phyloP scores from a whole-genome alignment of 129 eudicot species.

The Flaveria robusta region DNA sequence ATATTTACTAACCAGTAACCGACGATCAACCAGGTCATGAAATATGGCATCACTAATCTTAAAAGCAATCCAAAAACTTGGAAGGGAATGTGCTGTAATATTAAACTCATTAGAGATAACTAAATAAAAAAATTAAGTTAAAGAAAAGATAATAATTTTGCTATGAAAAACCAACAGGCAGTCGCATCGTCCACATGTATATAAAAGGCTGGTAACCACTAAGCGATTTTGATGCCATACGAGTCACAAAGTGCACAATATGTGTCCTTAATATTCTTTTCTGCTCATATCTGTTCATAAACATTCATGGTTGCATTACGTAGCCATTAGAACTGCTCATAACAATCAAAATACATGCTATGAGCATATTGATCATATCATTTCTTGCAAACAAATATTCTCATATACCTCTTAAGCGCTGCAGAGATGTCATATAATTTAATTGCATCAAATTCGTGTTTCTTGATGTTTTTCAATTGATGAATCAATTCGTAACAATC shows the following conservation, averaged over 20 bases:
- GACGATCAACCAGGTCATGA: constrained; percentile 35
- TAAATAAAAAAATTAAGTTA: neutral
- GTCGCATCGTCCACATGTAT: constrained; percentile 10
- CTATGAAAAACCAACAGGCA: constrained; percentile 8
- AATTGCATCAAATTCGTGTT: constrained; percentile 5
- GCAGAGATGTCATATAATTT: constrained; percentile 24
- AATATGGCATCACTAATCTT: constrained; percentile 26
- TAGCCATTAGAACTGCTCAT: neutral
- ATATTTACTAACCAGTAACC: constrained; percentile 24
- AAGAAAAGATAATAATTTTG: neutral
- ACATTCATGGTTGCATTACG: neutral
- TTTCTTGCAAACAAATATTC: neutral
- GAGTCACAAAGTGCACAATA: constrained; percentile 39
- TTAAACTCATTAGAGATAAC: neutral
- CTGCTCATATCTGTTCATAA: constrained; percentile 32
- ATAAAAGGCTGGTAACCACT: constrained; percentile 21
- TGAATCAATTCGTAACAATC: constrained; percentile 44
- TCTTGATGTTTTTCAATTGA: constrained; percentile 36
- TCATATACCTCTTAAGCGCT: constrained; percentile 38
- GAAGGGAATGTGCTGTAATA: constrained; percentile 24
- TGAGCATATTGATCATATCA: neutral
- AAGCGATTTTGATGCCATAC: constrained; percentile 44
- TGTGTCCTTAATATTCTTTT: constrained; percentile 40
- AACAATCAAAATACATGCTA: neutral
- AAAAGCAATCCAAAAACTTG: constrained; percentile 8